Percentiles rank a stretch among this genome's conserved stretches.
Conservation (phyloP, 2,329 filamentous ascomycete genomes). For the Pezicula neosporulosa region DNA sequence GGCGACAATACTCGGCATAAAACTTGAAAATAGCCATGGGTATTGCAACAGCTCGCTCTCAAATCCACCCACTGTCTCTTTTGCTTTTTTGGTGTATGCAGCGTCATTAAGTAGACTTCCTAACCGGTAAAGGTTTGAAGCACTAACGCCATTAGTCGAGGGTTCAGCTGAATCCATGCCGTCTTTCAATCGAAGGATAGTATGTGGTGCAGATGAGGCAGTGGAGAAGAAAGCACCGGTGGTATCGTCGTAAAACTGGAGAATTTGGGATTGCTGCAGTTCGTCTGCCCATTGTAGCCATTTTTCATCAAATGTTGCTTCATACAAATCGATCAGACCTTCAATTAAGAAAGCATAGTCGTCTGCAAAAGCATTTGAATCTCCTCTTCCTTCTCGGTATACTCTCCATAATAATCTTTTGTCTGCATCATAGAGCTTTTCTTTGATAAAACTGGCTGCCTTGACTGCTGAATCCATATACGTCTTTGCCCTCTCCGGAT, state of each 20-base stretch:
- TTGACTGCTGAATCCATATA: conserved; percentile 66
- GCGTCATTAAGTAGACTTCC: conserved; percentile 65
- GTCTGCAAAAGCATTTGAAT: conserved; percentile 77
- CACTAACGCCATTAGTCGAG: conserved; percentile 84
- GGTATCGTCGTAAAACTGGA: conserved; percentile 68
- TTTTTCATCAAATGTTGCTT: conserved; percentile 71
- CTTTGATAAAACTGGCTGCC: conserved; percentile 69
- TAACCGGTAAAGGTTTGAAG: conserved; percentile 81
- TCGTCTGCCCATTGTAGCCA: conserved; percentile 79
- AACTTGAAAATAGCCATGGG: conserved; percentile 82
- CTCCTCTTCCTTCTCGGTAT: conserved; percentile 63
- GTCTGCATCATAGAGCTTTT: conserved; percentile 66
- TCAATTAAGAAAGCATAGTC: conserved; percentile 90
- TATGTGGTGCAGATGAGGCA: conserved; percentile 55
- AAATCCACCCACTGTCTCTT: conserved; percentile 77
- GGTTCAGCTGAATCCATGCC: conserved; percentile 93
- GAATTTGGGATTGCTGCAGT: conserved; percentile 74
- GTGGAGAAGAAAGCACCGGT: conserved; percentile 70
- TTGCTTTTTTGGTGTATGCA: conserved; percentile 60
- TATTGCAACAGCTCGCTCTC: conserved; percentile 90
- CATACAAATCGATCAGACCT: conserved; percentile 80
- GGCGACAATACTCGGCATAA: conserved; percentile 74
- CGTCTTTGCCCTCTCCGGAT: conserved; percentile 50
- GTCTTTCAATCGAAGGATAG: conserved; percentile 85
- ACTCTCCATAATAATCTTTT: conserved; percentile 67